Percentiles rank a stretch among this genome's conserved stretches.
These are phyloP conservation scores for Hyparrhenia diplandra DNA, from an alignment of 176 grass and related monocot species.

Conservation along the genomic window DNA sequence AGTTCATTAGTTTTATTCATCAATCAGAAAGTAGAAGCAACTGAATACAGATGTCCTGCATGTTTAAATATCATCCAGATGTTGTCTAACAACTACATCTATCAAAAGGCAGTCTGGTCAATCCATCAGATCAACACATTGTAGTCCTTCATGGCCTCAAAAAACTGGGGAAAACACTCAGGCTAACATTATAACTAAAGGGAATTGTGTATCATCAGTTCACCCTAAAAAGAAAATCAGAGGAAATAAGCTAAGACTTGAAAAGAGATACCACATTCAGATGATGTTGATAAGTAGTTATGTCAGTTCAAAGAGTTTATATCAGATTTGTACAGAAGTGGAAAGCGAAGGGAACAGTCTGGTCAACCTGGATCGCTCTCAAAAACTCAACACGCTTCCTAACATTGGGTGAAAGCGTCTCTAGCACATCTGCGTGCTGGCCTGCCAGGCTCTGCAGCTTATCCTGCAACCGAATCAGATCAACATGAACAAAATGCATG, in stretches of 20 bases:
- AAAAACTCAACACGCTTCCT: slow-evolving; percentile 75
- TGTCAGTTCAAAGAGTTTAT: not conserved
- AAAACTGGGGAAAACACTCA: not conserved
- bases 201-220: not conserved
- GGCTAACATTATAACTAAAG: not conserved
- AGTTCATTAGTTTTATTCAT: not conserved
- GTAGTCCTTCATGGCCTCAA: too few relatives aligned
- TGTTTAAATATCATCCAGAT: not conserved
- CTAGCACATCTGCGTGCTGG: slow-evolving; percentile 47
- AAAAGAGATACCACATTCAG: not conserved
- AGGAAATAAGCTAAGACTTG: not conserved
- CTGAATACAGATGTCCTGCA: not conserved
- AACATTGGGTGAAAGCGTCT: slow-evolving; percentile 61
- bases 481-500: not conserved
- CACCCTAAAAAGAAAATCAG: not conserved
- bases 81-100: not conserved
- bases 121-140: not conserved
- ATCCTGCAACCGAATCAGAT: slow-evolving; percentile 50
- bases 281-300: not conserved
- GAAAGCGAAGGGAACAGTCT: not conserved
- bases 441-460: slow-evolving; percentile 73
- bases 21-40: not conserved
- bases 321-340: not conserved
- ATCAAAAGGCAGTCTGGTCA: not conserved
- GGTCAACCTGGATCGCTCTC: slow-evolving; percentile 63